Evolutionary conservation across 1,284 basidiomycete species (phyloP).

Genomic region (Coniferiporia sulphurascens): DNA sequence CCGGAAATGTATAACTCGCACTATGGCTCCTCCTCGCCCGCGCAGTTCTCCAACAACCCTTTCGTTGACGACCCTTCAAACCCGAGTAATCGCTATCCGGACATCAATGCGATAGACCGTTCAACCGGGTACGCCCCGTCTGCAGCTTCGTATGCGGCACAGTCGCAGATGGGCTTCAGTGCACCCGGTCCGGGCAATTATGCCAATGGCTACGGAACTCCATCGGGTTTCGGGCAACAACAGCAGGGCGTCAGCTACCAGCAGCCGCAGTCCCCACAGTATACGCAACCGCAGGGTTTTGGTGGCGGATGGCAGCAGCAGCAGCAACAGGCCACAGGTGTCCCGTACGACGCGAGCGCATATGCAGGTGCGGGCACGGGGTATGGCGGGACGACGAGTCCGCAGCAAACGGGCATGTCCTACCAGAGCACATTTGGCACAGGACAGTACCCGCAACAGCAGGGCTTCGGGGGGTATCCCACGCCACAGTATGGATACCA

Average conservation of each 20-base stretch:
- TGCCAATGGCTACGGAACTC: neutral
- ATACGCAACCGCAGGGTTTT: conserved; percentile 3
- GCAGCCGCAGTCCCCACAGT: conserved; percentile 20
- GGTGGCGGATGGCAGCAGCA: conserved; percentile 14
- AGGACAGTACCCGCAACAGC: conserved; percentile 24
- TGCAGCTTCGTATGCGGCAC: conserved; percentile 4
- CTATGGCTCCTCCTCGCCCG: neutral
- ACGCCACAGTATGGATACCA: conserved; percentile 17
- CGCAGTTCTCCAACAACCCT: conserved; percentile 44
- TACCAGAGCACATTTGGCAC: conserved; percentile 33
- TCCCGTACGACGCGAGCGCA: conserved; percentile 33
- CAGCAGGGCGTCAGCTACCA: conserved; percentile 23
- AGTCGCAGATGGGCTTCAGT: conserved; percentile 23
- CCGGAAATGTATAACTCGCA: conserved; percentile 10
- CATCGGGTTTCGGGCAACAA: conserved; percentile 13
- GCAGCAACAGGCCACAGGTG: conserved; percentile 14
- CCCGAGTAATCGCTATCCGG: conserved; percentile 48
- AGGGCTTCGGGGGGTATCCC: conserved; percentile 22
- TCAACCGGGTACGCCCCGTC: conserved; percentile 13
- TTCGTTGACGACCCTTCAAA: conserved; percentile 43
- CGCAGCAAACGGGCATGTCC: conserved; percentile 27
- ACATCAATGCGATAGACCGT: conserved; percentile 29
- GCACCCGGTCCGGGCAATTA: neutral
- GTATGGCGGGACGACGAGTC: conserved; percentile 26
- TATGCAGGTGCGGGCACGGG: conserved; percentile 34